Evolutionary conservation across 306 rosid species (phyloP).

Genomic region (Senna tora): DNA sequence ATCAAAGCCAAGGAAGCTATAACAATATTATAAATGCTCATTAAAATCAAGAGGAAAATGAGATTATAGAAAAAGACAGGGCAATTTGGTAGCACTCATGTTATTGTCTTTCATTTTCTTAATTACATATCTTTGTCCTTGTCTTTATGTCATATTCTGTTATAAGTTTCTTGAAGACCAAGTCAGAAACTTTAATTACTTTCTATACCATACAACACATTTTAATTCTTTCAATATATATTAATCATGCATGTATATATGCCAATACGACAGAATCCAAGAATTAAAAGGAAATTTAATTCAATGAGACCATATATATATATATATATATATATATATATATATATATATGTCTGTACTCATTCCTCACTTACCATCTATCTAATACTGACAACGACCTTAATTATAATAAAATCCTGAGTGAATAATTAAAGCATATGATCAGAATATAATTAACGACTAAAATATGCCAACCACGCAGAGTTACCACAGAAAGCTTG

Average conservation of each 20-base stretch:
- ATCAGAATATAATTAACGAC: too few relatives aligned
- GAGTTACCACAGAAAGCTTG: too few relatives aligned
- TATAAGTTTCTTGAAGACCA: conserved; percentile 5
- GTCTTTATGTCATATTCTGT: conserved; percentile 6
- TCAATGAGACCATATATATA: not conserved
- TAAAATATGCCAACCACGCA: too few relatives aligned
- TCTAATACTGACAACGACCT: not conserved
- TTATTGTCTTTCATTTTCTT: conserved; percentile 35
- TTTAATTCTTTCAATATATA: too few relatives aligned
- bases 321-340: not conserved
- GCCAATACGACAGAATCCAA: not conserved
- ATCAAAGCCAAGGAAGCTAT: conserved; percentile 30
- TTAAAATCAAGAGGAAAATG: conserved; percentile 34
- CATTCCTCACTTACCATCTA: not conserved
- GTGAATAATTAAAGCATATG: too few relatives aligned
- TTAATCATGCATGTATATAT: not conserved
- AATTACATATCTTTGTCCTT: conserved; percentile 26
- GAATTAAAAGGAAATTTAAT: too few relatives aligned
- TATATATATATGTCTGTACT: not conserved
- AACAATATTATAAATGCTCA: not conserved
- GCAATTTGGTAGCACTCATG: conserved; percentile 34
- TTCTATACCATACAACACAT: not conserved
- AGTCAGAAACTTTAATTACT: not conserved
- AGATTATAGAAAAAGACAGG: conserved; percentile 3
- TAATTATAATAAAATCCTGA: too few relatives aligned